Evolutionary conservation across 805 yeast genomes (phyloP).

Genomic region (Kurtzmaniella fragi): DNA sequence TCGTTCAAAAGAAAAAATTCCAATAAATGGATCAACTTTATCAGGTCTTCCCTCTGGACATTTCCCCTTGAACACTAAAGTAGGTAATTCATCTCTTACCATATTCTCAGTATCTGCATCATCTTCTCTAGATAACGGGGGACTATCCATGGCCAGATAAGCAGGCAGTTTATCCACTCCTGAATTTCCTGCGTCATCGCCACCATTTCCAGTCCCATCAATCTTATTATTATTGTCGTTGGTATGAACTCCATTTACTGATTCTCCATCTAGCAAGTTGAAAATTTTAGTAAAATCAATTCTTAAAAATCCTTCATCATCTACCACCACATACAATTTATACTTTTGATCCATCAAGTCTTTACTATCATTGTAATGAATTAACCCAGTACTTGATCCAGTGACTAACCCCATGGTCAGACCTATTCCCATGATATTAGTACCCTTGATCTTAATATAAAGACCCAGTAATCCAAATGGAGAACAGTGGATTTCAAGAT

Average conservation of each 20-base stretch:
- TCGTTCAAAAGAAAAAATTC: slow-evolving; percentile 48
- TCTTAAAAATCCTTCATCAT: slow-evolving; percentile 40
- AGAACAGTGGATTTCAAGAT: slow-evolving; percentile 50
- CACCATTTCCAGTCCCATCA: slow-evolving; percentile 3
- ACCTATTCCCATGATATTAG: slow-evolving; percentile 50
- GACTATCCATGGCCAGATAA: neutral
- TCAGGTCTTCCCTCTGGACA: slow-evolving; percentile 53
- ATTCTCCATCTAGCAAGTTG: slow-evolving; percentile 13
- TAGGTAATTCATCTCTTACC: slow-evolving; percentile 40
- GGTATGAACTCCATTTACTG: neutral
- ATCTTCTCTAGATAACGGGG: neutral
- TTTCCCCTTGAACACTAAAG: slow-evolving; percentile 45
- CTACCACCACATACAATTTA: slow-evolving; percentile 45
- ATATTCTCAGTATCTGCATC: slow-evolving; percentile 19
- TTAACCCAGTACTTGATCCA: slow-evolving; percentile 44
- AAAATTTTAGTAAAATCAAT: slow-evolving; percentile 49
- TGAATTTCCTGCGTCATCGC: neutral
- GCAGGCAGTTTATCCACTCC: neutral
- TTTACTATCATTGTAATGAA: slow-evolving; percentile 44
- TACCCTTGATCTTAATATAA: slow-evolving; percentile 43
- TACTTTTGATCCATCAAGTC: slow-evolving; percentile 44
- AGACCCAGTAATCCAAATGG: slow-evolving; percentile 53
- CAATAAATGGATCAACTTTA: slow-evolving; percentile 48
- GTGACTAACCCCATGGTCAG: slow-evolving; percentile 54
- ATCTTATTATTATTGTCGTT: neutral